Conservation (phyloP, 2,329 filamentous ascomycete species). For the Venturiaceae sp. region DNA sequence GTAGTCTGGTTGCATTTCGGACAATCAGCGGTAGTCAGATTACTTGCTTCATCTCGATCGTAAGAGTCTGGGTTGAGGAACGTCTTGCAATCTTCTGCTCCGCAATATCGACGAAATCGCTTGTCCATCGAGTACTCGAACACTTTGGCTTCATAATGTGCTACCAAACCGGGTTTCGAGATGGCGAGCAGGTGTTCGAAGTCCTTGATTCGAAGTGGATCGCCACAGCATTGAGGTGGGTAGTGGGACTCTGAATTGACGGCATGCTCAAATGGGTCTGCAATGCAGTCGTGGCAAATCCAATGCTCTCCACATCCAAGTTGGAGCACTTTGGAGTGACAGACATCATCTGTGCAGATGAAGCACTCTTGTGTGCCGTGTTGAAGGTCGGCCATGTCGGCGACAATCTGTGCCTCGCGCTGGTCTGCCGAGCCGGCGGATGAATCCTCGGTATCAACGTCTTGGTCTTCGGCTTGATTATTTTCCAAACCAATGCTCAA, state of each 20-base stretch:
- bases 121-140: neutral
- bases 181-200: neutral
- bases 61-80: neutral
- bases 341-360: neutral
- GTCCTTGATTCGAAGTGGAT: neutral
- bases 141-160: neutral
- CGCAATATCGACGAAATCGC: neutral
- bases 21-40: neutral
- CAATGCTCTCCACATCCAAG: neutral
- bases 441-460: constrained; percentile 18
- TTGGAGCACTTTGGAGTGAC: neutral
- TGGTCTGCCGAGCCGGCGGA: constrained; percentile 30
- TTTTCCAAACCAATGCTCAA: too few relatives aligned
- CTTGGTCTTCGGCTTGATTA: neutral
- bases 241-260: neutral
- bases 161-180: neutral
- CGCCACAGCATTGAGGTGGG: neutral
- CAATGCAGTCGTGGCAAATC: neutral
- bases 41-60: neutral
- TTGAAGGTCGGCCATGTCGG: constrained; percentile 16
- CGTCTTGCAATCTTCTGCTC: neutral
- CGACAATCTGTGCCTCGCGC: constrained; percentile 7
- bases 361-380: constrained; percentile 17
- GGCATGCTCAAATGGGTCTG: neutral
- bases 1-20: neutral